Evolutionary conservation across 2,329 filamentous ascomycete species (phyloP).

Genomic region (Paecilomyces niveus): DNA sequence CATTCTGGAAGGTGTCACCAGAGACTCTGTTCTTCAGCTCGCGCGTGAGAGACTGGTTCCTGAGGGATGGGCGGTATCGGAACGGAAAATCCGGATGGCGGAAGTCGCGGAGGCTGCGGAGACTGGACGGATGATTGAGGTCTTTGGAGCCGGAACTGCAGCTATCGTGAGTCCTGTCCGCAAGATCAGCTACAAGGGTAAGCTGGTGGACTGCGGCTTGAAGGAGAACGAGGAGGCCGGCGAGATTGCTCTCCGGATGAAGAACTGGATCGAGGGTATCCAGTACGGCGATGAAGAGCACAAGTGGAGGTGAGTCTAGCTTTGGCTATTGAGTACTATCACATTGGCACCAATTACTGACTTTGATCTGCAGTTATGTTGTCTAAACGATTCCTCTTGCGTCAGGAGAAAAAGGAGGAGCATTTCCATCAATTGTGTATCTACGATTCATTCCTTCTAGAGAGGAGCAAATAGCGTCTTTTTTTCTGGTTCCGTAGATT

Average conservation of each 20-base stretch:
- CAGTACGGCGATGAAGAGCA: conserved; percentile 94
- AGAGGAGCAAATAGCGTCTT: background rate
- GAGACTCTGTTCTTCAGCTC: conserved; percentile 82
- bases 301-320: conserved; percentile 67
- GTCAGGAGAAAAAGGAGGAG: background rate
- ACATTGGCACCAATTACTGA: background rate
- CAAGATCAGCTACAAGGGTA: conserved; percentile 80
- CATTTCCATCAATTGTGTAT: background rate
- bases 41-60: conserved; percentile 75
- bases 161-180: conserved; percentile 89
- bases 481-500: background rate
- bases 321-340: background rate
- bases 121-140: conserved; percentile 83
- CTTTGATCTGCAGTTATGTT: background rate
- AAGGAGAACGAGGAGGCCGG: conserved; percentile 77
- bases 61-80: conserved; percentile 79
- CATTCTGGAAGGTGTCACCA: conserved; percentile 88
- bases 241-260: conserved; percentile 77
- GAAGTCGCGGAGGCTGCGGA: conserved; percentile 73
- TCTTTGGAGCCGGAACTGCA: conserved; percentile 89
- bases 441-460: background rate
- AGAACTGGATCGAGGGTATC: conserved; percentile 91
- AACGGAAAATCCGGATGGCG: conserved; percentile 88
- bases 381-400: background rate
- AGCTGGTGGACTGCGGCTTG: conserved; percentile 75